Conservation (phyloP, 768 basidiomycete genomes). For the Tephrocybe sp. region DNA sequence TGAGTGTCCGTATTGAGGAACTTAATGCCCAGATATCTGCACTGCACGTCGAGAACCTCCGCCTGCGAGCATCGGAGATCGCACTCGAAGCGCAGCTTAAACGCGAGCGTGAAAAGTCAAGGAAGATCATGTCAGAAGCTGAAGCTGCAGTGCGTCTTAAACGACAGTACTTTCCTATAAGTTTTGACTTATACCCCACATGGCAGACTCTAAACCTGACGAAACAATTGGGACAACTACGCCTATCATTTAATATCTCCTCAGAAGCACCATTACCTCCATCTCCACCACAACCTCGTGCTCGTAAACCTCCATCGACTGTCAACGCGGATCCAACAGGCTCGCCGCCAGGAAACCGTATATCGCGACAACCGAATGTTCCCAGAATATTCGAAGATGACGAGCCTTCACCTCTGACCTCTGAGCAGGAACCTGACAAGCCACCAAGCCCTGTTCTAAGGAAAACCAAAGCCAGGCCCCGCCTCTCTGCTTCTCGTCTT, state of each 20-base stretch:
- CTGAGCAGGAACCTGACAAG: constrained; percentile 39
- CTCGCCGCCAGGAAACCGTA: constrained; percentile 50
- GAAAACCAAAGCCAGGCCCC: constrained; percentile 46
- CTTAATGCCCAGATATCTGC: constrained; percentile 78
- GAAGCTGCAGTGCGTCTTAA: constrained; percentile 60
- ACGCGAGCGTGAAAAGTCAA: constrained; percentile 75
- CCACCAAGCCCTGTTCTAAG: constrained; percentile 38
- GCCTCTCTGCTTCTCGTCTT: constrained; percentile 46
- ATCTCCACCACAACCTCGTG: constrained; percentile 47
- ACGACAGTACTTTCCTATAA: constrained; percentile 5
- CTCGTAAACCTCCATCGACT: constrained; percentile 44
- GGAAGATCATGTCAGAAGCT: constrained; percentile 67
- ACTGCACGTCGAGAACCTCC: constrained; percentile 81
- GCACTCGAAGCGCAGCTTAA: constrained; percentile 73
- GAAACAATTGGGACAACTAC: constrained; percentile 62
- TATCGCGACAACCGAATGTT: constrained; percentile 63
- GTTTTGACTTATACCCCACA: constrained; percentile 11
- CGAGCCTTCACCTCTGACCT: constrained; percentile 46
- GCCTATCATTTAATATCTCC: constrained; percentile 55
- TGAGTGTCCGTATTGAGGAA: constrained; percentile 82
- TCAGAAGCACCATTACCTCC: constrained; percentile 32
- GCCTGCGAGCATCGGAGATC: constrained; percentile 78
- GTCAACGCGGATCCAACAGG: constrained; percentile 29
- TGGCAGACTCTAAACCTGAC: constrained; percentile 55
- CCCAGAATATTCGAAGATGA: constrained; percentile 71